A percentile compares a stretch with the other conserved stretches of the same genome.
phyloP scores from a whole-genome alignment of 192 early-diverging fungal genomes.

The Coemansia sp. region DNA sequence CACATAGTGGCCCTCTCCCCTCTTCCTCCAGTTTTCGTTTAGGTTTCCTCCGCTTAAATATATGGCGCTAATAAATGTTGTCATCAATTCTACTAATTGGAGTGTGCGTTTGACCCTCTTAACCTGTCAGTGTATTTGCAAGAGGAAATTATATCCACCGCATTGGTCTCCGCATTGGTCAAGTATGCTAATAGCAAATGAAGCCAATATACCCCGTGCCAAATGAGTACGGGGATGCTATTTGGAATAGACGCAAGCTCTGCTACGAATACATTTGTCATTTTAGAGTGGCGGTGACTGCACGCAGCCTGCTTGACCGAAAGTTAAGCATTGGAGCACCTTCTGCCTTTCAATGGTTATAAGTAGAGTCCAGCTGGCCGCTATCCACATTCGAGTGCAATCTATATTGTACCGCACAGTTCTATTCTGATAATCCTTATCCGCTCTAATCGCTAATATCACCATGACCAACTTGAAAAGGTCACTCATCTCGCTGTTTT shows the following conservation, averaged over 20 bases:
- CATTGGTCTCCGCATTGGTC: neutral
- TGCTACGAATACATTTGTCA: neutral
- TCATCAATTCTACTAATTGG: neutral
- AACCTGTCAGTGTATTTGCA: neutral
- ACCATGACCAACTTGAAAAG: slow-evolving; percentile 28
- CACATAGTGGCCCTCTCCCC: neutral
- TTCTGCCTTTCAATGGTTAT: neutral
- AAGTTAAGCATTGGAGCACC: neutral
- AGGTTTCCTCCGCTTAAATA: neutral
- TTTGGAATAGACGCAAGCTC: neutral
- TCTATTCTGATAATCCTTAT: neutral
- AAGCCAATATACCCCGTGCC: neutral
- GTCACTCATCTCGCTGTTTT: slow-evolving; percentile 32
- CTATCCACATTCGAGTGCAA: neutral
- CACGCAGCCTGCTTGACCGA: neutral
- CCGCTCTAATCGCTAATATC: neutral
- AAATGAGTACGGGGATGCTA: neutral
- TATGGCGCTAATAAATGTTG: neutral
- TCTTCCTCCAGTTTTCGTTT: slow-evolving; percentile 1
- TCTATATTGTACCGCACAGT: neutral
- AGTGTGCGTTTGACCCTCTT: neutral
- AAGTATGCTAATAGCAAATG: neutral
- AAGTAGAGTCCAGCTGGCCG: neutral
- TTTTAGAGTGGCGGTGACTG: neutral
- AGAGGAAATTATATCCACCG: neutral